phyloP scores from a whole-genome alignment of 164 flowering plant genomes.

The Cinnamomum chago region DNA sequence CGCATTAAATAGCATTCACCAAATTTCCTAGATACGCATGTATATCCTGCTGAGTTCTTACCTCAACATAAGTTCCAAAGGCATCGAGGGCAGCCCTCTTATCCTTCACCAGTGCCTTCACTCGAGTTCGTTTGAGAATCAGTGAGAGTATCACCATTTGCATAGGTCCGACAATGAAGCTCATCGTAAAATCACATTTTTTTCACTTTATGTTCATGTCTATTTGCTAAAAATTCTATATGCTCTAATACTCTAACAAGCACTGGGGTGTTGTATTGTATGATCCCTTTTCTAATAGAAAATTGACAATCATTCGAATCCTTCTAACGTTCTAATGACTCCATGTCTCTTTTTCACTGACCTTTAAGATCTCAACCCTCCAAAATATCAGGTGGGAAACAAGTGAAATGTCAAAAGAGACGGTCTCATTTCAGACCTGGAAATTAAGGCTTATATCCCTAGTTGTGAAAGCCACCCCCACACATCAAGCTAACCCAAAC shows the following conservation, averaged over 20 bases:
- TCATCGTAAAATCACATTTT: neutral
- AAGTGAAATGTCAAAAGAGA: too few relatives aligned
- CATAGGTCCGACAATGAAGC: conserved; percentile 9
- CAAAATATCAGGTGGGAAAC: too few relatives aligned
- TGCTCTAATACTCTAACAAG: neutral
- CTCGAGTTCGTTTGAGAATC: conserved; percentile 69
- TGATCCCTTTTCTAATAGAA: too few relatives aligned
- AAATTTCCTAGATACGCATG: neutral
- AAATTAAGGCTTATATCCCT: too few relatives aligned
- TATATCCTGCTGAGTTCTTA: conserved; percentile 15
- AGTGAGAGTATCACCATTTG: conserved; percentile 83
- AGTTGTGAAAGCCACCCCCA: too few relatives aligned
- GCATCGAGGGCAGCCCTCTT: conserved; percentile 78
- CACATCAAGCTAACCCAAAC: too few relatives aligned
- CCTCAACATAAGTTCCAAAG: conserved; percentile 95
- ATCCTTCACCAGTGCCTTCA: conserved; percentile 86
- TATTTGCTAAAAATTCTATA: neutral
- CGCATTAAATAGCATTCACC: neutral
- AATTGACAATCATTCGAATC: too few relatives aligned
- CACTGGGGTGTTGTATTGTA: neutral
- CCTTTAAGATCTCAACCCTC: too few relatives aligned
- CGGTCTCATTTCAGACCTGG: too few relatives aligned
- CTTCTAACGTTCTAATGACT: too few relatives aligned
- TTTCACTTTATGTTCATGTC: neutral
- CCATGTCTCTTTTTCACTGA: too few relatives aligned